Evolutionary conservation across 2,329 filamentous ascomycete genomes (phyloP), one percentile per base, ranked within the genome.

Genomic region (Penicillium sclerotigenum): DNA sequence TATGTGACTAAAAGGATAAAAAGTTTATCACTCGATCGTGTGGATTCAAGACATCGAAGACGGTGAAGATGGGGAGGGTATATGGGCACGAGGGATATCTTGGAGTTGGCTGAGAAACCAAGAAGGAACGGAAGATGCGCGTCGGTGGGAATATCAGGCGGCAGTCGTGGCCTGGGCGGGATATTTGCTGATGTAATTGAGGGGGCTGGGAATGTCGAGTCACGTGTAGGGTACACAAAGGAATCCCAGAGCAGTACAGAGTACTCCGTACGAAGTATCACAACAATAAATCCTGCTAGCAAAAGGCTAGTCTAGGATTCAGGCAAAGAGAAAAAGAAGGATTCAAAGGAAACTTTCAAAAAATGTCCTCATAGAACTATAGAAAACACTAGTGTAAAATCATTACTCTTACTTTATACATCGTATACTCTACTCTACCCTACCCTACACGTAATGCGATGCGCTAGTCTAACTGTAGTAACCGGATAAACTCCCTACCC

Each of bases 121-220:
- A 45, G 22, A 40, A 54, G 45, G 54, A 60, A 57, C 52, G 58
- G 47, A 52, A 57, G 61, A 59, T 59, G 64, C 66, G 65, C 62
- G 62, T 62, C 59, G 52, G 57, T 62, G 57, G 56, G 61, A 65
- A 62, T 34, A 51, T 65, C 59, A 61, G 59, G 59, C 37, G 48
- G 57, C 58, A 52, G 50, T 26, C 41, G 45, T 47, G 26, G 48
- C 48, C 38, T 13, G 22, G 48, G 48, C 37, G 37, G 34, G 48
- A 61, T 59, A 56, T 58, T 49, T 57, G 60, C 57, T 61, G 52
- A 60, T 26, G 59, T 62, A 63, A 59, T 63, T 37, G 59, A 58
- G 61, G 62, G 57, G 69, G 69, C 65, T 71, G 67, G 64, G 63
- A 54, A 54, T 53, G 56, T 26, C 29, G 7, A 36, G 42, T 70